These are phyloP conservation scores for Camelina neglecta DNA, from an alignment of 345 rosid genomes.

Conservation along the genomic window DNA sequence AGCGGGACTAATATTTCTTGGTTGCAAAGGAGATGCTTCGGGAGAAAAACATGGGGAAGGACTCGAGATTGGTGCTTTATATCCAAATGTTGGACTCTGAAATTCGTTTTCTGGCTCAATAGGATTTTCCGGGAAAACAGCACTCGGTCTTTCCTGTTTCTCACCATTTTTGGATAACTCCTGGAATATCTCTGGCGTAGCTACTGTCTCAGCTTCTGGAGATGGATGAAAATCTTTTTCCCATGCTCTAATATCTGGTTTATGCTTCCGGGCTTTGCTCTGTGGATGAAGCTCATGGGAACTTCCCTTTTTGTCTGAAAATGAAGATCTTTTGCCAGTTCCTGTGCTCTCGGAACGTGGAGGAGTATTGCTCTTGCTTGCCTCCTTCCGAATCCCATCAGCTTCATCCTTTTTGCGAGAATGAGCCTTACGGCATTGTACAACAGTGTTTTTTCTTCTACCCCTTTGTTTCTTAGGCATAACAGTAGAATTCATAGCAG, in stretches of 20 bases:
- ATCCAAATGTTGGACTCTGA: constrained; percentile 70
- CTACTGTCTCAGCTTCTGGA: constrained; percentile 44
- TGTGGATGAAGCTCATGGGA: constrained; percentile 38
- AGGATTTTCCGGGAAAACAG: constrained; percentile 43
- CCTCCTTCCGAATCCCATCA: constrained; percentile 48
- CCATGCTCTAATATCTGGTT: constrained; percentile 41
- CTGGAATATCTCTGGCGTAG: constrained; percentile 44
- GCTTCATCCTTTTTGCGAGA: constrained; percentile 47
- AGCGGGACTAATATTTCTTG: constrained; percentile 48
- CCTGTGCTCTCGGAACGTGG: constrained; percentile 44
- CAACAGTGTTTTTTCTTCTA: constrained; percentile 45
- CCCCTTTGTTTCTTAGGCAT: constrained; percentile 49
- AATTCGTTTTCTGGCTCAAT: constrained; percentile 49
- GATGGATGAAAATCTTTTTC: constrained; percentile 47
- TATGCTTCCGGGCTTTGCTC: constrained; percentile 41
- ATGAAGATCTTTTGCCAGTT: constrained; percentile 57
- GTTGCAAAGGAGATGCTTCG: constrained; percentile 48
- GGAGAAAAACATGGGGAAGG: constrained; percentile 54
- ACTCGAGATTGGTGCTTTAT: constrained; percentile 51
- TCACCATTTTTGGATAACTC: constrained; percentile 45
- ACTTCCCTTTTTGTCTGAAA: constrained; percentile 45
- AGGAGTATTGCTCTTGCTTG: constrained; percentile 46
- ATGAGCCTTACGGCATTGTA: constrained; percentile 52
- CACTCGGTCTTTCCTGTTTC: constrained; percentile 45
- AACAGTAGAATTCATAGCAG: constrained; percentile 45